Percentiles rank a stretch among this genome's conserved stretches.
These are phyloP conservation scores for Mytilinidion resinicola DNA, from an alignment of 495 filamentous ascomycete species.

Conservation along the genomic window DNA sequence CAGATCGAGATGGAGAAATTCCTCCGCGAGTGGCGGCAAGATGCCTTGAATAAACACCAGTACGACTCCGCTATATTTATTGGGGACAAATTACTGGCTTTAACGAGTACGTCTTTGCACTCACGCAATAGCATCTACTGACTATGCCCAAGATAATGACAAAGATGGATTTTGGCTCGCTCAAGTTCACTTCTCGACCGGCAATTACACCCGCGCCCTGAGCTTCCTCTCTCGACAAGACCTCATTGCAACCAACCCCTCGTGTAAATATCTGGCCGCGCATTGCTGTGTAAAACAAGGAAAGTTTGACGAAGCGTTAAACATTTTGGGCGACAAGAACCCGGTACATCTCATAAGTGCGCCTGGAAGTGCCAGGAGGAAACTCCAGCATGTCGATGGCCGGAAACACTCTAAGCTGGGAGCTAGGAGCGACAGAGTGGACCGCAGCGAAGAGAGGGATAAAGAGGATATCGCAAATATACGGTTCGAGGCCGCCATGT, in stretches of 20 bases:
- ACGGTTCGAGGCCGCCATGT: conserved; percentile 93
- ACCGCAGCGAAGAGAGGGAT: conserved; percentile 59
- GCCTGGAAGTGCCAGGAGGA: conserved; percentile 56
- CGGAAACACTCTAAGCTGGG: conserved; percentile 41
- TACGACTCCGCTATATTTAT: conserved; percentile 94
- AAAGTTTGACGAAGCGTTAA: conserved; percentile 81
- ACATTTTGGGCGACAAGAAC: conserved; percentile 84
- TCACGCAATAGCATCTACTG: conserved; percentile 6
- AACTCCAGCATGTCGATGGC: conserved; percentile 42
- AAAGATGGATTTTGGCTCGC: conserved; percentile 92
- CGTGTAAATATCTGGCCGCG: conserved; percentile 85
- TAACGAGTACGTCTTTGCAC: conserved; percentile 63
- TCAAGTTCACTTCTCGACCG: conserved; percentile 87
- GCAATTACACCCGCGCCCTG: conserved; percentile 86
- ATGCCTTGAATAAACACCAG: conserved; percentile 87
- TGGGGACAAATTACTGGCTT: conserved; percentile 88
- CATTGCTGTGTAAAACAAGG: conserved; percentile 89
- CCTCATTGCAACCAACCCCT: conserved; percentile 69
- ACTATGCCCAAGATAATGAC: conserved; percentile 59
- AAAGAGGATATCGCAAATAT: conserved; percentile 63
- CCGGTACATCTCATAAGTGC: conserved; percentile 76
- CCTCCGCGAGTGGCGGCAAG: conserved; percentile 84
- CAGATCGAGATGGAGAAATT: conserved; percentile 69
- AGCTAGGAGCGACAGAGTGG: conserved; percentile 48
- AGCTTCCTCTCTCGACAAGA: conserved; percentile 79